phyloP scores from a whole-genome alignment of 2,329 filamentous ascomycete genomes.

The Verticillium dahliae region DNA sequence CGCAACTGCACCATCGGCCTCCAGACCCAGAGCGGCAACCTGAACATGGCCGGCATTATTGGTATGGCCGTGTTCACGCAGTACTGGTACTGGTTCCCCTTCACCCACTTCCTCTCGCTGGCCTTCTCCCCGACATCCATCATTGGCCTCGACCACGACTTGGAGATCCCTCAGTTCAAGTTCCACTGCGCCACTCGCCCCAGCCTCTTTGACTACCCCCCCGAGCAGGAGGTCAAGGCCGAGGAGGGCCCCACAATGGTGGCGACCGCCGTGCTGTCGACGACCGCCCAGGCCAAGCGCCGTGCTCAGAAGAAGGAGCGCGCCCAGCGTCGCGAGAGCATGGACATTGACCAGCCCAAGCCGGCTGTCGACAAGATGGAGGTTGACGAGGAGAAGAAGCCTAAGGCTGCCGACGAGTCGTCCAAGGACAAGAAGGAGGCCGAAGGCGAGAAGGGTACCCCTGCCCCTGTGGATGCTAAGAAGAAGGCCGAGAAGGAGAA shows the following conservation, averaged over 20 bases:
- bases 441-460: conserved; percentile 44
- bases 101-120: conserved; percentile 93
- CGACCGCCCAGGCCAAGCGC: conserved; percentile 93
- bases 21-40: conserved; percentile 94
- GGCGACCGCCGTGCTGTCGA: conserved; percentile 91
- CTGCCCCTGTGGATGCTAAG: conserved; percentile 52
- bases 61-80: conserved; percentile 98
- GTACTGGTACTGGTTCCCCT: conserved; percentile 99
- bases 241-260: conserved; percentile 92
- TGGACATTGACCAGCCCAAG: conserved; percentile 87
- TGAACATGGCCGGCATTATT: conserved; percentile 97
- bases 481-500: conserved; percentile 96
- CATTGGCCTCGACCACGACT: conserved; percentile 87
- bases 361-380: conserved; percentile 76
- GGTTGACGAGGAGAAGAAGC: conserved; percentile 58
- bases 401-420: conserved; percentile 37
- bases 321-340: conserved; percentile 82
- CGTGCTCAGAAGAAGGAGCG: conserved; percentile 91
- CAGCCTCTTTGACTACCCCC: conserved; percentile 95
- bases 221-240: conserved; percentile 89
- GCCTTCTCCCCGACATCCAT: conserved; percentile 96
- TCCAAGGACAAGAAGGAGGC: conserved; percentile 56
- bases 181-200: conserved; percentile 93
- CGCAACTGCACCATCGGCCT: conserved; percentile 97
- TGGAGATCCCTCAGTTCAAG: conserved; percentile 90